These are phyloP conservation scores for Clarireedia homoeocarpa DNA, from an alignment of 2,329 filamentous ascomycete genomes.

Conservation along the genomic window DNA sequence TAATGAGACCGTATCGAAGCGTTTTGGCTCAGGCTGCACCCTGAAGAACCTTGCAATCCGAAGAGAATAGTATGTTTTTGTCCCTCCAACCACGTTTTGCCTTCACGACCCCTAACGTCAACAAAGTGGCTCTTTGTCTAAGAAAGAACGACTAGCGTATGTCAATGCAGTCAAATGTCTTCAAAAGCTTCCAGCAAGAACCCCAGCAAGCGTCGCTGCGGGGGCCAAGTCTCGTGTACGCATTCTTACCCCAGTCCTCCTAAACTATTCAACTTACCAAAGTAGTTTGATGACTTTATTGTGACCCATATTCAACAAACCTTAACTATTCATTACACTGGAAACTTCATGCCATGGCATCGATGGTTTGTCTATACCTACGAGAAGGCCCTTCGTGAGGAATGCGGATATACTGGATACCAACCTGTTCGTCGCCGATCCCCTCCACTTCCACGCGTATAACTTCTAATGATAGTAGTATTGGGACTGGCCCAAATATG, in stretches of 20 bases:
- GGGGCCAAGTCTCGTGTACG: conserved; percentile 15
- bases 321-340: background rate
- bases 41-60: too few relatives aligned
- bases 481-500: conserved; percentile 42
- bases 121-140: background rate
- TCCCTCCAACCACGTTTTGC: too few relatives aligned
- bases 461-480: conserved; percentile 18
- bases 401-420: background rate
- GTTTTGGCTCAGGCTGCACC: too few relatives aligned
- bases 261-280: background rate
- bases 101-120: too few relatives aligned
- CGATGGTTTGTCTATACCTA: conserved; percentile 31
- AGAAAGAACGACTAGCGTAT: conserved; percentile 21
- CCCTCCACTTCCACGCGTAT: conserved; percentile 16
- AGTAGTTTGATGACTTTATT: conserved; percentile 31
- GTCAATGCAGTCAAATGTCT: conserved; percentile 33
- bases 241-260: background rate
- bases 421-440: background rate
- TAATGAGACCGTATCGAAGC: too few relatives aligned
- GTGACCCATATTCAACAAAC: conserved; percentile 31
- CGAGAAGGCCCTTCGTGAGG: conserved; percentile 20
- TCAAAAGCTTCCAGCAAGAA: conserved; percentile 25
- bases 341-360: conserved; percentile 31
- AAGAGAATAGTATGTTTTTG: too few relatives aligned
- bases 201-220: conserved; percentile 22